Base-by-base conservation (phyloP, 2,329 filamentous ascomycete species). In the Bipolaris bicolor region DNA sequence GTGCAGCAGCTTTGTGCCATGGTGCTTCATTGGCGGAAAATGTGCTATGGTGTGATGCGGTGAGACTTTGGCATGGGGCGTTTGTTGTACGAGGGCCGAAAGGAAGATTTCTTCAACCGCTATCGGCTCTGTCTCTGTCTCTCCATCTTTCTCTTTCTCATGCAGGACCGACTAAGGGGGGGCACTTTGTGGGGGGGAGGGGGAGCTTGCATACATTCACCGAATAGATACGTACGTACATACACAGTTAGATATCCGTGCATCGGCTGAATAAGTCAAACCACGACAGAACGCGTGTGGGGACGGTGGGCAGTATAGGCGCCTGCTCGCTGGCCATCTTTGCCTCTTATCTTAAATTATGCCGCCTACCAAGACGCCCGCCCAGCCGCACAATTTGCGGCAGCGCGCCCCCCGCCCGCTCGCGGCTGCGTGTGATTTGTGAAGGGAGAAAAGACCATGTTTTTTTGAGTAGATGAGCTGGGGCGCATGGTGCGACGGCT, bases 401-500 rank as follows among this genome's bases (percentile, higher is more conserved):
- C 34, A 45, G 34, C 41, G 13, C 24, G 24, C 18, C 24, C 16
- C 26, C 26, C 11, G 6, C 7, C n/a, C 3, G n/a, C 26, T 15
- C 16, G 15, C 15, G 26, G 2, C 15, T 5, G 24, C 7, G 24
- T 33, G 29, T 26, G 26, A 24, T 50, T 26, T 26, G 26, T 24
- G 22, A 47, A n/a, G 11, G 22, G n/a, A 10, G 3, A 24, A 24
- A 29, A 36, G 41, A 16, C 20, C 39, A 45, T 18, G 46, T 40
- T 43, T 40, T 43, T 16, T 20, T 52, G 49, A 41, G 52, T 59
- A 54, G 56, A 57, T 51, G 56, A 47, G 39, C 47, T 22, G 55
- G 52, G 59, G 31, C 44, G 51, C 3, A 43, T 62, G 59, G 59
- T 62, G 59, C 57, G 59, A 62, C 59, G 44, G 39, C 36, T 34